Base-by-base conservation (phyloP, 2,329 filamentous ascomycete species). In the Cucurbitaria berberidis region DNA sequence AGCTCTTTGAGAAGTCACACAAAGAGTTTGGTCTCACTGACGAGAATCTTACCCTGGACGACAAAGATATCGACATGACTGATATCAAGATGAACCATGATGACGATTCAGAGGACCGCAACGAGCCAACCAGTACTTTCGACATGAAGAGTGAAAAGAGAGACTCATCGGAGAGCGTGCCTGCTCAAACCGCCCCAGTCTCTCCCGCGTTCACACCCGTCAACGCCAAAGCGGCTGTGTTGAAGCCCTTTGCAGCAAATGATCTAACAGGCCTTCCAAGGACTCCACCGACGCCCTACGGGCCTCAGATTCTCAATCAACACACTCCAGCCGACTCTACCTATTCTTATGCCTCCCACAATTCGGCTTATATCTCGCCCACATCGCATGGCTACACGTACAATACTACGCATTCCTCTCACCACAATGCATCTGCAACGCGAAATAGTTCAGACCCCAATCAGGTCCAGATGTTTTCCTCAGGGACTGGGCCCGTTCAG, bases 11-110 rank as follows among this genome's bases (percentile, higher is more conserved):
- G 40, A 56, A 39, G 24, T 36, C 42, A 9, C 65, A 67, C 41
- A 67, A 67, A 40, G 46, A 64, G 11, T 62, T 66, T 35, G 65
- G 65, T 15, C 56, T 49, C 39, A 55, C 55, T n/a, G 19, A 44
- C 0, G 34, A 46, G 26, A 52, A 57, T 16, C 42, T 52, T 22
- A 22, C 52, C 34, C 45, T 45, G 16, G 45, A 48, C 4, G 42
- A 40, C n/a, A 59, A 48, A 39, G 46, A 59, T 0, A 38, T 51
- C 1, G 56, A 63, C 29, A 50, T 50, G 41, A 53, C 53, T 1
- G 59, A 64, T 15, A 53, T 53, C 21, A 61, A 52, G 39, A 24
- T 64, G 1, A 39, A 53, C 6, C 53, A 64, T 15, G 59, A 64
- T 18, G 53, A 61, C 9, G 62, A 62, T 30, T 29, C 45, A 5